A percentile compares a stretch with the other conserved stretches of the same genome.
Conservation (phyloP, 2,329 filamentous ascomycete species). For the Pseudogymnoascus sp. region DNA sequence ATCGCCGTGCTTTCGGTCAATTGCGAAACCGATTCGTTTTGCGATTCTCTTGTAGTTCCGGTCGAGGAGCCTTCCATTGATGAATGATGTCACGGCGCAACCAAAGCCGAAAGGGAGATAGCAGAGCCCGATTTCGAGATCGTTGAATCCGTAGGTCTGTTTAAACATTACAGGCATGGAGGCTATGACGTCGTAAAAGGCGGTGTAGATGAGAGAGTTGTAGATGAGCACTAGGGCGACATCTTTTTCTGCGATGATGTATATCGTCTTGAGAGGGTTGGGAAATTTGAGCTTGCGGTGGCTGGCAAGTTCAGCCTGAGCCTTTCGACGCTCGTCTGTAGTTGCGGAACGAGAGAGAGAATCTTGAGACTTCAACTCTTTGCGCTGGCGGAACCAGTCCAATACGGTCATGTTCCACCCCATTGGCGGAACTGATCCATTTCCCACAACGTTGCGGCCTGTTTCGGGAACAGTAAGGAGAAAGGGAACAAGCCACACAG, state of each 20-base stretch:
- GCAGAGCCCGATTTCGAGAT: constrained; percentile 21
- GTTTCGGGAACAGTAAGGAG: constrained; percentile 16
- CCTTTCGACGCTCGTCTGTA: constrained; percentile 28
- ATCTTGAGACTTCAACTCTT: constrained; percentile 20
- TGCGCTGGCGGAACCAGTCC: constrained; percentile 33
- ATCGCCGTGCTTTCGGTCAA: constrained; percentile 38
- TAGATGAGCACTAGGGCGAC: constrained; percentile 47
- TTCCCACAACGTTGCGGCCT: constrained; percentile 31
- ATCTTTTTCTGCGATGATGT: constrained; percentile 50
- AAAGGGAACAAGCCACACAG: constrained; percentile 11
- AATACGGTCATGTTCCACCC: constrained; percentile 52
- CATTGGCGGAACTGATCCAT: constrained; percentile 47
- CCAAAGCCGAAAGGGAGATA: constrained; percentile 19
- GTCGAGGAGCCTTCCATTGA: constrained; percentile 51
- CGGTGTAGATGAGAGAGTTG: constrained; percentile 48
- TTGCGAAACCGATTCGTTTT: constrained; percentile 47
- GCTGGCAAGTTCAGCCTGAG: constrained; percentile 30
- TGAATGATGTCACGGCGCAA: constrained; percentile 31
- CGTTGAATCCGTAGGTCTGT: constrained; percentile 37
- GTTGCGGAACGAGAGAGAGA: constrained; percentile 23
- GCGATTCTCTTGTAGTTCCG: constrained; percentile 66
- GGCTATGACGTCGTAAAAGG: constrained; percentile 46
- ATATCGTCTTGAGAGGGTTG: constrained; percentile 49
- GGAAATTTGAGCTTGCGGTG: constrained; percentile 43
- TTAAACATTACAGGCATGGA: constrained; percentile 45